Base-by-base conservation (phyloP, 106 monocot species). In the Alisma plantagoaquatica region DNA sequence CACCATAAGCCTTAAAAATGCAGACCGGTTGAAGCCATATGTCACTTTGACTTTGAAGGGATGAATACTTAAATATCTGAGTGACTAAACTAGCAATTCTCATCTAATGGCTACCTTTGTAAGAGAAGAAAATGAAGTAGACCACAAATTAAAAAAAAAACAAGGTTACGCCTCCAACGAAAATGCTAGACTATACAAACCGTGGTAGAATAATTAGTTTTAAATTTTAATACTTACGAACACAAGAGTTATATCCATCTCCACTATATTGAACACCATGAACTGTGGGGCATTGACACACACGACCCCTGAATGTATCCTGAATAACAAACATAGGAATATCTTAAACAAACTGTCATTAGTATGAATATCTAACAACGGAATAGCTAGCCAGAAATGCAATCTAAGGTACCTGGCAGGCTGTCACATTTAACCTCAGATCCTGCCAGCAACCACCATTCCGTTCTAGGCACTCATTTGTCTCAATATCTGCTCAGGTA, bases 401-500 rank as follows among this genome's bases (percentile, higher is more conserved):
- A 25, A 23, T 44, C 17, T 0, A 10, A 46, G 24, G 10, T 75
- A 96, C 96, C 81, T 81, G 78, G 69, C 96, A 96, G 44, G 96
- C 89, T n/a, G 76, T 89, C 27, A 82, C 42, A 63, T 96, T 96
- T 17, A 60, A 49, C 12, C 47, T 24, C 20, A 21, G 2, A 52
- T 96, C 76, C 47, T 58, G 52, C 96, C 96, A 98, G 49, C 96
- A 98, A 19, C 96, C 84, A 3, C 89, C 96, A 74, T 98, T 78
- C 6, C 35, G 56, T 41, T 74, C 70, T 19, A 82, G 84, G 69
- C 96, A 98, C 24, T 98, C 70, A 51, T 98, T 85, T 43, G 96
- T 98, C 43, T 98, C 74, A 29, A 98, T 67, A 61, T 85, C 96
- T 98, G 56, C 0, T 48, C 29, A 29, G 16, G 31, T 29, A 62